phyloP scores from a whole-genome alignment of 805 yeast species.

The Kuraishia piskuri region DNA sequence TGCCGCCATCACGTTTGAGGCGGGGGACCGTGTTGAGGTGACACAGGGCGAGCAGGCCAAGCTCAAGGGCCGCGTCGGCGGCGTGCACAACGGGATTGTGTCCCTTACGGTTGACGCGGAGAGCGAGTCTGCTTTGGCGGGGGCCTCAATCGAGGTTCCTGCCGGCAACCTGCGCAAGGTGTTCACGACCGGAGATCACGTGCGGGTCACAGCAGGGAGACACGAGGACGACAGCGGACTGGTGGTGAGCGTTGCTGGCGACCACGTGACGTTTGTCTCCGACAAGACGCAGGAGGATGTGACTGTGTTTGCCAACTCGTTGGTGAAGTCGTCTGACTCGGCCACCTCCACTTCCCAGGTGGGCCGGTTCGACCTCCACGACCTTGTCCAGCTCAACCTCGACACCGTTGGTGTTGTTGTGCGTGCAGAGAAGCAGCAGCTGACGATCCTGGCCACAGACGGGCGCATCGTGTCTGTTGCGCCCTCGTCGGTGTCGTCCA shows the following conservation, averaged over 20 bases:
- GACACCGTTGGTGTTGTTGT: conserved; percentile 84
- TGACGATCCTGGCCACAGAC: conserved; percentile 72
- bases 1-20: conserved; percentile 61
- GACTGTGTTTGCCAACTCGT: conserved; percentile 85
- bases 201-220: conserved; percentile 84
- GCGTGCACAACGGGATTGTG: conserved; percentile 52
- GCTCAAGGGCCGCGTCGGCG: conserved; percentile 69
- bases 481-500: conserved; percentile 78
- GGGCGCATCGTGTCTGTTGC: conserved; percentile 66
- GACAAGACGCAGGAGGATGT: conserved; percentile 86
- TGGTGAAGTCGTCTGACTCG: conserved; percentile 81
- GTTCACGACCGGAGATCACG: conserved; percentile 90
- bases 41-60: conserved; percentile 91
- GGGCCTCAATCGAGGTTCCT: conserved; percentile 67
- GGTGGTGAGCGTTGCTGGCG: conserved; percentile 74
- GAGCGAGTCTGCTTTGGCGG: conserved; percentile 46
- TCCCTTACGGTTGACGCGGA: conserved; percentile 40
- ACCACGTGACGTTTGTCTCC: conserved; percentile 81
- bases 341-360: conserved; percentile 63
- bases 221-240: conserved; percentile 92
- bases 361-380: conserved; percentile 80
- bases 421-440: conserved; percentile 81
- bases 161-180: conserved; percentile 74
- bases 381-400: conserved; percentile 80
- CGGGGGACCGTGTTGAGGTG: conserved; percentile 91